Conservation (phyloP, 257 asterid species). For the Haberlea rhodopensis region DNA sequence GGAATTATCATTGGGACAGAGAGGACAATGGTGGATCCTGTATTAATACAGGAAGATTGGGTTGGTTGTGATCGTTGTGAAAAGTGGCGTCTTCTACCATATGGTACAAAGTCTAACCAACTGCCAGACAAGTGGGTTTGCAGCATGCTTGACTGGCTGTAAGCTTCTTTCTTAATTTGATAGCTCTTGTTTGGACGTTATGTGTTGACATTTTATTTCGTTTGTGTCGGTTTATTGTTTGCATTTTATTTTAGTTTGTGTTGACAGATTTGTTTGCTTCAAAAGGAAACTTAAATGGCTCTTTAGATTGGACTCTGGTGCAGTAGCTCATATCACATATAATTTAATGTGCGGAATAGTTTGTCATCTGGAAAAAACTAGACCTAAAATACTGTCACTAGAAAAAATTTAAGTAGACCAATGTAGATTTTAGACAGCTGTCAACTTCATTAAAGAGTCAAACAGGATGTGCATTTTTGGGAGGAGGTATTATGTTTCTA, state of each 20-base stretch:
- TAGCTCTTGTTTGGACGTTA: conserved; percentile 4
- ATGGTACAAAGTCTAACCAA: conserved; percentile 46
- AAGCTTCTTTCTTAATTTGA: conserved; percentile 41
- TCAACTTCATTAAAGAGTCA: not conserved
- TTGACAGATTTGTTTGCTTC: conserved; percentile 13
- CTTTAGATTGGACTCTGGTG: not conserved
- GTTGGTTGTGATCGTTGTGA: conserved; percentile 71
- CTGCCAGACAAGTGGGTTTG: conserved; percentile 81
- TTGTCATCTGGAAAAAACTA: not conserved
- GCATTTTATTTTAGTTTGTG: conserved; percentile 8
- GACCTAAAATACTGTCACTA: not conserved
- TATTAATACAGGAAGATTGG: conserved; percentile 63
- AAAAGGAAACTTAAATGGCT: conserved; percentile 1
- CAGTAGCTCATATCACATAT: conserved; percentile 7
- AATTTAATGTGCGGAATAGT: conserved; percentile 3
- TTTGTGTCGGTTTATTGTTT: conserved; percentile 6
- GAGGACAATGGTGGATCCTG: conserved; percentile 40
- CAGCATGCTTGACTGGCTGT: conserved; percentile 93
- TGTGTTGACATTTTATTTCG: not conserved
- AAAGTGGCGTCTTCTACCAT: conserved; percentile 77
- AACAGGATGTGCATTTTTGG: not conserved
- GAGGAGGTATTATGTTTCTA: not conserved
- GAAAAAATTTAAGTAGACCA: not conserved
- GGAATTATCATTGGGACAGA: conserved; percentile 35
- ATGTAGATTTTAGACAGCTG: not conserved